A percentile compares a stretch with the other conserved stretches of the same genome.
These are phyloP conservation scores for Globisporangium irregulare DNA, from an alignment of 352 stramenopile genomes.

Conservation along the genomic window DNA sequence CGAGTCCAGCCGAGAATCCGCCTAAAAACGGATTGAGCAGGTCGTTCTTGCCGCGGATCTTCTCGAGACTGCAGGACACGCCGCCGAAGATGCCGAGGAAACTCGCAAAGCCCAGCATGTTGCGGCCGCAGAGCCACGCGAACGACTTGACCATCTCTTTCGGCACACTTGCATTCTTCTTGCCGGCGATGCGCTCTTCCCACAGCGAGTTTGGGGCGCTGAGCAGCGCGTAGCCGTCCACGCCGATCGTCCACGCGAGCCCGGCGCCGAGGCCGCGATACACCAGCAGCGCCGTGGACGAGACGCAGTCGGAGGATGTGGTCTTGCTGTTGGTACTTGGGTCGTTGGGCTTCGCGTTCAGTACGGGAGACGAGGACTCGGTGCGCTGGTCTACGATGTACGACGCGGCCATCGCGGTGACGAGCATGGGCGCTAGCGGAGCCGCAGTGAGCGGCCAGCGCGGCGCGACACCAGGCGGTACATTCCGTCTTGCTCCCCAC, in stretches of 20 bases:
- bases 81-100: slow-evolving; percentile 77
- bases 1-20: slow-evolving; percentile 56
- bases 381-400: slow-evolving; percentile 16
- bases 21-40: slow-evolving; percentile 67
- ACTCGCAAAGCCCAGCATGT: slow-evolving; percentile 63
- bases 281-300: slow-evolving; percentile 57
- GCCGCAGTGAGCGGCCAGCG: slow-evolving; percentile 1
- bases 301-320: slow-evolving; percentile 55
- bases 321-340: slow-evolving; percentile 24
- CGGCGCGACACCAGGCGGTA: not conserved
- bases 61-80: slow-evolving; percentile 68
- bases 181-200: slow-evolving; percentile 30
- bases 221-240: slow-evolving; percentile 62
- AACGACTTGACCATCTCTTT: slow-evolving; percentile 36
- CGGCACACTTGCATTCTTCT: slow-evolving; percentile 20
- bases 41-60: slow-evolving; percentile 49
- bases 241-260: slow-evolving; percentile 70
- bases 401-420: slow-evolving; percentile 16
- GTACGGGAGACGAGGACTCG: slow-evolving; percentile 4
- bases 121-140: slow-evolving; percentile 34
- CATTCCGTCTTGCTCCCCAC: slow-evolving; percentile 6
- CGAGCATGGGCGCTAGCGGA: slow-evolving; percentile 13
- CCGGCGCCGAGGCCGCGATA: slow-evolving; percentile 61
- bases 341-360: slow-evolving; percentile 9
- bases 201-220: slow-evolving; percentile 34